Evolutionary conservation across 441 rosid genomes (phyloP), one percentile per base, ranked within the genome.

Genomic region (Cnidoscolus chayamansa): DNA sequence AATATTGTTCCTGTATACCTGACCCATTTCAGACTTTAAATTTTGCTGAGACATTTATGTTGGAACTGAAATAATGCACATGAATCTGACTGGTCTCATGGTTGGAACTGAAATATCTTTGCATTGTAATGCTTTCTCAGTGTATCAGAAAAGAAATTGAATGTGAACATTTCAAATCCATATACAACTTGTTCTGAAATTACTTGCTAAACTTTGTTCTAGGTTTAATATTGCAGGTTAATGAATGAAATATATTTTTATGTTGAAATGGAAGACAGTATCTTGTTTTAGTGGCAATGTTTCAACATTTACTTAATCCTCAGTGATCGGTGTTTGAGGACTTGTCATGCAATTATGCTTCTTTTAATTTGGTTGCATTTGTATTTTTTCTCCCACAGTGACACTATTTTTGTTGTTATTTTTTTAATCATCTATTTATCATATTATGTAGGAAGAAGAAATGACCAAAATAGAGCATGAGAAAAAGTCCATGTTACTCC

Each of bases 401-500:
- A 54, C 11, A 54, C 11, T 68, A 7, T 68, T 7, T 37, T 58
- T 62, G 40, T 37, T 19, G 49, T 25, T 17, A 32, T 57, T 64
- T 67, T 16, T 63, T 50, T 63, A 19, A 62, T 67, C 49, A 73
- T 48, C 13, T 4, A n/a, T 65, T 31, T 10, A 65, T 76, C 57
- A 37, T 60, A n/a, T 50, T 47, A 37, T 72, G 70, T 77, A 94
- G 99, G 96, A 90, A 53, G 96, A 90, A 89, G 98, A 89, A 79
- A 77, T 78, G 45, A 72, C 81, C 31, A 94, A 88, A 81, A 74
- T 86, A 66, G 99, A 94, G 85, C 86, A 74, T 60, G 86, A 83
- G 81, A 92, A 80, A 82, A 94, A 92, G 78, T 79, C 82, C 51
- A 74, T 72, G 65, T 78, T 92, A 71, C 90, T 92, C 68, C 91